Percentiles rank a stretch among this genome's conserved stretches.
These are phyloP conservation scores for Tuber magnatum DNA, from an alignment of 495 filamentous ascomycete genomes.

Conservation along the genomic window DNA sequence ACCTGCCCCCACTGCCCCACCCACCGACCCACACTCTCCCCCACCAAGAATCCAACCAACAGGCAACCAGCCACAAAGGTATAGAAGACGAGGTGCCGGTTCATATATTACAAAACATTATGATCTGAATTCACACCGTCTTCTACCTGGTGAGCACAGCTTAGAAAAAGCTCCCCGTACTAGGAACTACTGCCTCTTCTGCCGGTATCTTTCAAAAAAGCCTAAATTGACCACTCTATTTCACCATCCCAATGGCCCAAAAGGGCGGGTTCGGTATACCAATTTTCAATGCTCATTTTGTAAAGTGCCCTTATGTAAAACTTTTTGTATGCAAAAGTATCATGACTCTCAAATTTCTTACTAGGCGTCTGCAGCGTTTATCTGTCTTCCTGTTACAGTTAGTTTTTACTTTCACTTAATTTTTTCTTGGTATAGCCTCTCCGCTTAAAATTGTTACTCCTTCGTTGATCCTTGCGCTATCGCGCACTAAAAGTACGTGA, in stretches of 20 bases:
- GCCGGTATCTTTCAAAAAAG: background rate
- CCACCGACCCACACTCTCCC: background rate
- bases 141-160: background rate
- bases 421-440: background rate
- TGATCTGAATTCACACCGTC: background rate
- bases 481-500: background rate
- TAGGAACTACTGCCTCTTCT: background rate
- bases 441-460: background rate
- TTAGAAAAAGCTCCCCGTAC: background rate
- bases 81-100: no score
- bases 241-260: background rate
- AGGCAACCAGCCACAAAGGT: no score
- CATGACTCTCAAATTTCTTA: background rate
- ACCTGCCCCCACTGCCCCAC: background rate
- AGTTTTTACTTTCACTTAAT: background rate
- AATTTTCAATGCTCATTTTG: background rate
- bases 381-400: background rate
- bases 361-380: background rate
- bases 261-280: background rate
- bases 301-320: background rate
- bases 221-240: background rate
- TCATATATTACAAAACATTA: background rate
- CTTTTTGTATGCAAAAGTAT: background rate
- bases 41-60: no score
- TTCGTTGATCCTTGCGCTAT: background rate